These are phyloP conservation scores for Russula brevipes DNA, from an alignment of 768 basidiomycete species.

Conservation along the genomic window DNA sequence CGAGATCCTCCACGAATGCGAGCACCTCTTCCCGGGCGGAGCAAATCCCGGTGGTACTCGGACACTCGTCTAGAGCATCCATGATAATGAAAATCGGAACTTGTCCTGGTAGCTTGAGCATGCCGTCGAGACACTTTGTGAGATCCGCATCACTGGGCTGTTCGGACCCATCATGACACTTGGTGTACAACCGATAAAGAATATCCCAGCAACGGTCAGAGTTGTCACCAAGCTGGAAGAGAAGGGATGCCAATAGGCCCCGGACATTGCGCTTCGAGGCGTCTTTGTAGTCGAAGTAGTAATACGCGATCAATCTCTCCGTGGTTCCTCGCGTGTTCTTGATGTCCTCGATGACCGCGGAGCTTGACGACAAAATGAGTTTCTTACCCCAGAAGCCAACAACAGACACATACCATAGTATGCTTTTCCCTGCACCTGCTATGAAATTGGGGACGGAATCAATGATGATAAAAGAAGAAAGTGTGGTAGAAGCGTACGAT, in stretches of 20 bases:
- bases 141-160: neutral
- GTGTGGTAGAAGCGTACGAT: neutral
- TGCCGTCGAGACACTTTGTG: neutral
- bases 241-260: neutral
- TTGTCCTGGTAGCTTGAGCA: neutral
- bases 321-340: neutral
- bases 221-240: neutral
- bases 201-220: neutral
- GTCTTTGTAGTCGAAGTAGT: slow-evolving; percentile 9
- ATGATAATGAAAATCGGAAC: neutral
- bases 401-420: neutral
- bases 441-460: neutral
- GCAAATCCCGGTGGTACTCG: neutral
- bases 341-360: slow-evolving; percentile 1
- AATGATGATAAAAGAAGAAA: neutral
- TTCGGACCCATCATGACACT: neutral
- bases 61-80: slow-evolving; percentile 9
- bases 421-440: slow-evolving; percentile 9
- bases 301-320: neutral
- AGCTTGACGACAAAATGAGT: neutral
- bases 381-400: no score
- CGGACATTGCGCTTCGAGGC: neutral
- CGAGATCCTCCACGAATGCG: neutral
- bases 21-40: slow-evolving; percentile 3
- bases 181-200: neutral